Conservation (phyloP, 2,329 filamentous ascomycete genomes). For the Colletotrichum sp. region DNA sequence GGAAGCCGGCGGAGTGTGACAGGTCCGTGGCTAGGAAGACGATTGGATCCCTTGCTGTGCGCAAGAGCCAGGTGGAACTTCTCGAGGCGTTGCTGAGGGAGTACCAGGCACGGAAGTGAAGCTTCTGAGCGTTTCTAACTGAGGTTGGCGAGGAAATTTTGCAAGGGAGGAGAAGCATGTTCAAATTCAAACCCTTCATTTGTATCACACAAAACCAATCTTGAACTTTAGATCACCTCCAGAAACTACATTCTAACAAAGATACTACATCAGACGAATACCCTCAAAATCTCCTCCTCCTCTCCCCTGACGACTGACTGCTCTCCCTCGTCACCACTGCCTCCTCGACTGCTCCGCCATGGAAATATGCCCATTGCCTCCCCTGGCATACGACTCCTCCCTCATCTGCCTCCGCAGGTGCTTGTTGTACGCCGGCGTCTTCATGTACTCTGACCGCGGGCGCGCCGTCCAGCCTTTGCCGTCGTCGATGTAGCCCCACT, state of each 20-base stretch:
- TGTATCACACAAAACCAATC: fast-evolving
- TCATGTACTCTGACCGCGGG: constrained; percentile 15
- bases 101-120: fast-evolving
- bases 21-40: not conserved
- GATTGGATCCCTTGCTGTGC: not conserved
- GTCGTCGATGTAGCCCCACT: constrained; percentile 19
- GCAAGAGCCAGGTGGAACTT: not conserved
- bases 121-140: too few species aligned
- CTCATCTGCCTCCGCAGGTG: not conserved
- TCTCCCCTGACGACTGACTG: too few species aligned
- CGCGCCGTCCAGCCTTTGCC: constrained; percentile 18
- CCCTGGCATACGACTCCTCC: not conserved
- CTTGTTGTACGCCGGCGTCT: constrained; percentile 13
- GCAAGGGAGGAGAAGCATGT: fast-evolving
- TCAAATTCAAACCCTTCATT: fast-evolving
- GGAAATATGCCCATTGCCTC: not conserved
- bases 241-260: not conserved
- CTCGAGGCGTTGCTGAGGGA: not conserved
- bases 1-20: not conserved
- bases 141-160: fast-evolving
- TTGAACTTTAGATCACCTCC: fast-evolving
- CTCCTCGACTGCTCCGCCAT: not conserved
- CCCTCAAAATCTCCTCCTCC: not conserved
- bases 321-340: not conserved
- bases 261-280: fast-evolving